Evolutionary conservation across 768 basidiomycete genomes (phyloP), one percentile per base, ranked within the genome.

Genomic region (Pleurotus pulmonarius): DNA sequence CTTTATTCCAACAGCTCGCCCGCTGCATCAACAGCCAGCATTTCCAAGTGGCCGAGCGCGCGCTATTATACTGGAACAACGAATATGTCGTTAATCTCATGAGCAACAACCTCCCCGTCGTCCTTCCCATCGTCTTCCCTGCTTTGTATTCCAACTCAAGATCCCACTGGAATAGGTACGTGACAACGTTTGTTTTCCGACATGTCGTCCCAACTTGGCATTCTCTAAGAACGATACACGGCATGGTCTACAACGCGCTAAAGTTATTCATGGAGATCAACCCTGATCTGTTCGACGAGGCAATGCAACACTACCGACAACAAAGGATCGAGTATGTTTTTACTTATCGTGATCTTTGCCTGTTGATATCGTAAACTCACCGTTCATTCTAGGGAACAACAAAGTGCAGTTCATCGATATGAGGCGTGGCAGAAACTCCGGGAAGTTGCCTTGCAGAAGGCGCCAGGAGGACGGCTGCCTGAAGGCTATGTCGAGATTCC

Each of bases 241-340:
- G 93, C 60, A 95, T 98, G 92, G 95, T 98, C 25, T 98, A 97
- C 74, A 98, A 98, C 68, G 97, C 97, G 2, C 76, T 99, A 69
- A 98, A 96, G 70, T 70, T 98, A 57, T 96, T 98, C 75, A 98
- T 98, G 95, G 97, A 99, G 71, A 93, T 98, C 69, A 98, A 98
- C 67, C 91, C 94, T 0, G 92, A 96, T 67, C 74, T 98, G 20
- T 99, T 99, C 63, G 95, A 98, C 64, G 91, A 91, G 61, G 85
- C 89, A 52, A 86, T 98, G 80, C 89, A 90, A 46, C 91, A 94
- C 60, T 98, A 96, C 73, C 96, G 91, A 73, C 88, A 91, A 67
- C 83, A 85, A 56, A 89, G 87, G 71, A 77, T 88, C 46, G 85
- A 88, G 95, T 97, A 63, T 56, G 94, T 83, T 18, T 44, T n/a